Percentiles rank a stretch among this genome's conserved stretches.
Evolutionary conservation across 2,329 filamentous ascomycete genomes (phyloP).

Genomic region (Apiospora kogelbergensis): DNA sequence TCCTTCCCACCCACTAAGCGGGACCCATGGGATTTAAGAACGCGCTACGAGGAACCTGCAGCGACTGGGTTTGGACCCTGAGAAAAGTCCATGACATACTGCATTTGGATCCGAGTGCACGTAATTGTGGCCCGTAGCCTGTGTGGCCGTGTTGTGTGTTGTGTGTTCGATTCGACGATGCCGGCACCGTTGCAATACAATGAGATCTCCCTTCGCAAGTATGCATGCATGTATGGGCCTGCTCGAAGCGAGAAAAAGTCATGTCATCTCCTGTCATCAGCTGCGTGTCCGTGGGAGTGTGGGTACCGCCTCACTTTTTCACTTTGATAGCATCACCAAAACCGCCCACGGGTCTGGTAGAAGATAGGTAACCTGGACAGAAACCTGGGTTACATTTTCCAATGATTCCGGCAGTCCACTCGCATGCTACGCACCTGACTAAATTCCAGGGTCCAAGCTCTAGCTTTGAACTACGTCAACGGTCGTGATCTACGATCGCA

Average conservation of each 20-base stretch:
- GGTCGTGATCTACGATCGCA: neutral
- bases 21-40: neutral
- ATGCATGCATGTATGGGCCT: no score
- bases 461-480: neutral
- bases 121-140: no score
- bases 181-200: no score
- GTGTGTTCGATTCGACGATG: neutral
- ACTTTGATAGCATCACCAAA: neutral
- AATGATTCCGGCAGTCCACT: neutral
- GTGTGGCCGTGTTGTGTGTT: neutral
- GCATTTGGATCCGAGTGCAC: neutral
- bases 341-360: neutral
- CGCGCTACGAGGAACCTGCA: neutral
- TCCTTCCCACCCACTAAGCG: neutral
- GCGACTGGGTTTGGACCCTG: neutral
- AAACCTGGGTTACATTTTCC: neutral
- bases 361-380: neutral
- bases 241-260: no score
- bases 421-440: neutral
- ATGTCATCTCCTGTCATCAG: no score
- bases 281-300: neutral
- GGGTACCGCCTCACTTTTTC: neutral
- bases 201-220: no score
- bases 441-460: neutral
- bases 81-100: neutral